Conservation (phyloP, 1,139 yeast genomes). For the Suhomyces atakaporum region DNA sequence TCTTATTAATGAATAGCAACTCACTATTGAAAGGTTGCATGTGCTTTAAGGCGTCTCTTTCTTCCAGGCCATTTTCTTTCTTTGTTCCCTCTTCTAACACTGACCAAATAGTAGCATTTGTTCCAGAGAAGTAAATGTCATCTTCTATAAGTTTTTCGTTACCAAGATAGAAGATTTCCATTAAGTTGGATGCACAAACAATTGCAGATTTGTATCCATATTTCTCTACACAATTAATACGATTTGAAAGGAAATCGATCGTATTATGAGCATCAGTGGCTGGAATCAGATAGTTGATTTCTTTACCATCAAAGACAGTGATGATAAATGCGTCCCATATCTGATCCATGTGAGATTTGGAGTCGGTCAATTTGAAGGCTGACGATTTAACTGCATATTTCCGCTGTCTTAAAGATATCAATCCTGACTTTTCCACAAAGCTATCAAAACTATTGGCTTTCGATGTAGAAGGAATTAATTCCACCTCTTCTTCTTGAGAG, state of each 20-base stretch:
- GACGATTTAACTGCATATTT: slow-evolving; percentile 2
- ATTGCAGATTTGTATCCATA: slow-evolving; percentile 80
- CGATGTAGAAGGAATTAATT: slow-evolving; percentile 7
- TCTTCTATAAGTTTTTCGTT: slow-evolving; percentile 50
- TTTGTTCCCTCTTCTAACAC: slow-evolving; percentile 36
- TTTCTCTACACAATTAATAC: slow-evolving; percentile 50
- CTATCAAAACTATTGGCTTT: slow-evolving; percentile 14
- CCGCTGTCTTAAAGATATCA: slow-evolving; percentile 24
- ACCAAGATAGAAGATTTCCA: slow-evolving; percentile 74
- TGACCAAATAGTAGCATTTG: slow-evolving; percentile 29
- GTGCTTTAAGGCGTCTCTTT: slow-evolving; percentile 15
- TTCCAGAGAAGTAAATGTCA: slow-evolving; percentile 41
- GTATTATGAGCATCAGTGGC: slow-evolving; percentile 17
- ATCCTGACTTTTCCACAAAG: slow-evolving; percentile 24
- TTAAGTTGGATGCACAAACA: slow-evolving; percentile 68
- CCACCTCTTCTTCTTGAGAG: slow-evolving; percentile 13
- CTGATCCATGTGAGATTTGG: slow-evolving; percentile 22
- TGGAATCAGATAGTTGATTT: slow-evolving; percentile 64
- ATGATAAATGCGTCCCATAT: slow-evolving; percentile 84
- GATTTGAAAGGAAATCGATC: slow-evolving; percentile 32
- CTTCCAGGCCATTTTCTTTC: slow-evolving; percentile 14
- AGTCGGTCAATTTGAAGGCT: slow-evolving; percentile 1
- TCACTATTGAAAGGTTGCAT: slow-evolving; percentile 32
- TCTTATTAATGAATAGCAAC: slow-evolving; percentile 52
- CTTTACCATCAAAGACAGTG: slow-evolving; percentile 59